A percentile compares a stretch with the other conserved stretches of the same genome.
phyloP scores from a whole-genome alignment of 2,329 filamentous ascomycete species.

The Ceratocystis papillata region DNA sequence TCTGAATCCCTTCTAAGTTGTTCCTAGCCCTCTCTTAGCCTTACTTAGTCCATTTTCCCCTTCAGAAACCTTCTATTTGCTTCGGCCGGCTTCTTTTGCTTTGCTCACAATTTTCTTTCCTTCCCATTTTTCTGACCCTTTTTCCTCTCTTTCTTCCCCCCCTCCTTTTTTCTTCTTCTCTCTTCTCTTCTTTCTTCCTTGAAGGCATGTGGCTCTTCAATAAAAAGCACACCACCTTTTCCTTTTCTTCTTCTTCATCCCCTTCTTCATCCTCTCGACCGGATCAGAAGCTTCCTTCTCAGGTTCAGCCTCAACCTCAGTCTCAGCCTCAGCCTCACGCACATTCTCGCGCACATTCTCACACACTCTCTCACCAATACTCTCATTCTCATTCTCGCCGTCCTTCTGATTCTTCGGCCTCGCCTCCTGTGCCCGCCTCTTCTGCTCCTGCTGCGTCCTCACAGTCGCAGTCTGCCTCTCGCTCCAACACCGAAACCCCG shows the following conservation, averaged over 20 bases:
- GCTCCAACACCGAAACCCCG: not conserved
- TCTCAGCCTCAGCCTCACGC: constrained; percentile 11
- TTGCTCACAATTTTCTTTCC: constrained; percentile 28
- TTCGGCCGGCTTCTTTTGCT: constrained; percentile 24
- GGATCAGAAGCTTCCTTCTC: constrained; percentile 9
- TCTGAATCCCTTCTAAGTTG: constrained; percentile 23
- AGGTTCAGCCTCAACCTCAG: not conserved
- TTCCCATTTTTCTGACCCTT: constrained; percentile 14
- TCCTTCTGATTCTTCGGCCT: not conserved
- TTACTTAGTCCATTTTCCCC: constrained; percentile 25
- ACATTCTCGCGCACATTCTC: not conserved
- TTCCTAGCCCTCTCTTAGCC: not conserved
- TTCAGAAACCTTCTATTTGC: constrained; percentile 19
- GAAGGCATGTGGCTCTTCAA: constrained; percentile 25
- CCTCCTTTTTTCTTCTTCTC: constrained; percentile 18
- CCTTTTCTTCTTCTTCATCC: constrained; percentile 21
- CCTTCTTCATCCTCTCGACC: constrained; percentile 18
- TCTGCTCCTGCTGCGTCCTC: not conserved
- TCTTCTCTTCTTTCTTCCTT: constrained; percentile 23
- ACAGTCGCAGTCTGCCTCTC: not conserved
- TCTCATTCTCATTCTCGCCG: not conserved
- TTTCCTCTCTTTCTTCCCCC: constrained; percentile 24
- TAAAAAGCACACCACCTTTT: constrained; percentile 22
- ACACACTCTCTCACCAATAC: not conserved
- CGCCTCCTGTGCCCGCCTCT: not conserved